Percentiles rank a stretch among this genome's conserved stretches.
phyloP scores from a whole-genome alignment of 305 asterid genomes.

The Withania somnifera region DNA sequence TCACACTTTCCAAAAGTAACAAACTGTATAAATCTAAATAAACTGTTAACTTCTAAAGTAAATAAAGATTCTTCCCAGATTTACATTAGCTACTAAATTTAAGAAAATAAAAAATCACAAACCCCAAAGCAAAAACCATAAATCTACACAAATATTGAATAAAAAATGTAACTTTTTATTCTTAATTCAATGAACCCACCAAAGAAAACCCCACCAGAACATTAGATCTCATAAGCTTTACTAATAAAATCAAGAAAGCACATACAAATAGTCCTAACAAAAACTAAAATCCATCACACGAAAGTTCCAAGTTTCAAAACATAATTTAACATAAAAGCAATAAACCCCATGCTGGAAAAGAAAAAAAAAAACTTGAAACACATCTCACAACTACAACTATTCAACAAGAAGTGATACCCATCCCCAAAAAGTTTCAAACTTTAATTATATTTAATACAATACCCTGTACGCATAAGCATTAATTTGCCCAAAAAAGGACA shows the following conservation, averaged over 20 bases:
- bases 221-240: not conserved
- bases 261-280: not conserved
- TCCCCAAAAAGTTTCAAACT: not conserved
- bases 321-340: not conserved
- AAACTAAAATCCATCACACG: not conserved
- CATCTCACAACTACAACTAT: not conserved
- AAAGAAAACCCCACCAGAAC: not conserved
- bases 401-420: not conserved
- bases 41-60: not conserved
- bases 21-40: not conserved
- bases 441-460: not conserved
- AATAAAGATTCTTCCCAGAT: not conserved
- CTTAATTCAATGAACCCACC: not conserved
- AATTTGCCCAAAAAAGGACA: not conserved
- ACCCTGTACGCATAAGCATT: not conserved
- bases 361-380: not conserved
- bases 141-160: not conserved
- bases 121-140: no score
- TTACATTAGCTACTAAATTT: no score
- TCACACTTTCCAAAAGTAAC: not conserved
- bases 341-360: not conserved
- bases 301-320: not conserved
- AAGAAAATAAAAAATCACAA: no score
- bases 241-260: not conserved
- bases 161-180: not conserved